These are phyloP conservation scores for Aethionema arabicum DNA, from an alignment of 345 rosid species.

Conservation along the genomic window DNA sequence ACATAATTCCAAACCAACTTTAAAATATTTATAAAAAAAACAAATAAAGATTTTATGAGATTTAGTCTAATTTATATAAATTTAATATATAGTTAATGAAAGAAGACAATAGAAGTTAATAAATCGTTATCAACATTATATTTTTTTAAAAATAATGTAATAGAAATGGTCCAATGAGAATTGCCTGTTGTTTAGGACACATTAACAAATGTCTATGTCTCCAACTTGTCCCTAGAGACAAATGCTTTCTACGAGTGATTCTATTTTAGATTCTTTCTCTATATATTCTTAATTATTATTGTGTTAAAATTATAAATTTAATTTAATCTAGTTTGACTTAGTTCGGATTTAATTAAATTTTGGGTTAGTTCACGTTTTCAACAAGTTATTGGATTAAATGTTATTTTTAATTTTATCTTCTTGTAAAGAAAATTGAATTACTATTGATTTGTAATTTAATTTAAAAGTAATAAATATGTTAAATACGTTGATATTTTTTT, in stretches of 20 bases:
- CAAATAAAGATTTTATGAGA: slow-evolving; percentile 10
- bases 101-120: slow-evolving; percentile 29
- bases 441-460: no score
- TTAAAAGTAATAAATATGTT: no score
- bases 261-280: no score
- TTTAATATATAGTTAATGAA: slow-evolving; percentile 2
- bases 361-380: no score
- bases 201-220: slow-evolving; percentile 28
- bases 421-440: no score
- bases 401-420: no score
- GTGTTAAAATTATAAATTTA: no score
- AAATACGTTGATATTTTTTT: no score
- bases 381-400: no score
- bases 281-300: no score
- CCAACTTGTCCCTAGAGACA: slow-evolving; percentile 30
- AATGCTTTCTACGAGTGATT: slow-evolving; percentile 4
- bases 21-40: slow-evolving; percentile 18
- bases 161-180: slow-evolving; percentile 30
- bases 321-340: no score
- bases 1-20: slow-evolving; percentile 29
- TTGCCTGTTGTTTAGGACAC: slow-evolving; percentile 33
- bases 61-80: background rate
- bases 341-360: no score
- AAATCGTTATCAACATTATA: slow-evolving; percentile 15
- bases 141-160: background rate